A percentile compares a stretch with the other conserved stretches of the same genome.
Evolutionary conservation across 768 basidiomycete species (phyloP).

Genomic region (Rhodotorula taiwanensis): DNA sequence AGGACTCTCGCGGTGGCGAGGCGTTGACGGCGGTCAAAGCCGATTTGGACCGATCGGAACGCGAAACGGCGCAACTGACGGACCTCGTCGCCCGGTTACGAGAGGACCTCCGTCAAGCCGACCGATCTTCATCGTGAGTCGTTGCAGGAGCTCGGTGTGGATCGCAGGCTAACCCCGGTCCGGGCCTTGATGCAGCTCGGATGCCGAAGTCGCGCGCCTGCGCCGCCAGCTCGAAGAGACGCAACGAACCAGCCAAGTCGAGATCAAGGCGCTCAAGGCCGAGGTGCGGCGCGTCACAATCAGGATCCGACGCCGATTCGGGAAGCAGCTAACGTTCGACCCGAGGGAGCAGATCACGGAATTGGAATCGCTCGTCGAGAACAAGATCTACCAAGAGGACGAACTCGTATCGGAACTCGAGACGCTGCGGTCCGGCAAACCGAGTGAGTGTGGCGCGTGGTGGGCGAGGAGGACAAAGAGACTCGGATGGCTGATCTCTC

Average conservation of each 20-base stretch:
- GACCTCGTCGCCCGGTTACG: slow-evolving; percentile 22
- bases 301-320: no score
- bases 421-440: slow-evolving; percentile 44
- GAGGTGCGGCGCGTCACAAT: no score
- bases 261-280: slow-evolving; percentile 62
- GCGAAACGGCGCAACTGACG: slow-evolving; percentile 6
- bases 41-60: slow-evolving; percentile 36
- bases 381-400: slow-evolving; percentile 91
- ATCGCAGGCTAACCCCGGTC: no score
- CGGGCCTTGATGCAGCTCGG: slow-evolving; percentile 7
- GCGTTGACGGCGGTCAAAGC: slow-evolving; percentile 51
- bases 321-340: no score
- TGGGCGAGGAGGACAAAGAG: no score
- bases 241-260: slow-evolving; percentile 50
- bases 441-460: no score
- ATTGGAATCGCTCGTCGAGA: slow-evolving; percentile 84
- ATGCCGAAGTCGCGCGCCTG: slow-evolving; percentile 52
- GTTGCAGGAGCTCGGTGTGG: slow-evolving; percentile 15
- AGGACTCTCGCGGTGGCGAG: slow-evolving; percentile 55
- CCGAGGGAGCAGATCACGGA: slow-evolving; percentile 76
- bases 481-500: no score
- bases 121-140: slow-evolving; percentile 36
- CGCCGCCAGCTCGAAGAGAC: slow-evolving; percentile 34
- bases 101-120: slow-evolving; percentile 39
- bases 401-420: slow-evolving; percentile 81